phyloP scores from a whole-genome alignment of 2,329 filamentous ascomycete species.

The Coleophoma crateriformis region DNA sequence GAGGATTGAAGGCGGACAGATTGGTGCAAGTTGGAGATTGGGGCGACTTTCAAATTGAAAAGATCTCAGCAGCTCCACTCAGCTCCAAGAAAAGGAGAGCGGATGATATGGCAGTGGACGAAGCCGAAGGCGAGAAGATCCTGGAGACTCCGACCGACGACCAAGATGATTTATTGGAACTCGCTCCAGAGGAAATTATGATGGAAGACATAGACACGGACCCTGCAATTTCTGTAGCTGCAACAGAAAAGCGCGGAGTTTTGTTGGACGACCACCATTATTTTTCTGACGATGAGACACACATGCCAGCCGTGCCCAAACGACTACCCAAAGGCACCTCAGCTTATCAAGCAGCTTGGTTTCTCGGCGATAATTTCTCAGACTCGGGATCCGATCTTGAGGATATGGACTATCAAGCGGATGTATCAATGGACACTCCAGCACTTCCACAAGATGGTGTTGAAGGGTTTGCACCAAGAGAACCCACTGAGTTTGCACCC shows the following conservation, averaged over 20 bases:
- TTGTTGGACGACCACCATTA: constrained; percentile 96
- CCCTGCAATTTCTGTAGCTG: constrained; percentile 40
- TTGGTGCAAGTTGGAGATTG: constrained; percentile 89
- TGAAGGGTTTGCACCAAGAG: constrained; percentile 60
- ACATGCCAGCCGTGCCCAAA: constrained; percentile 58
- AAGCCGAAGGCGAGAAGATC: constrained; percentile 45
- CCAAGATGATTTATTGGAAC: constrained; percentile 73
- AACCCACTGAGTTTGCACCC: constrained; percentile 70
- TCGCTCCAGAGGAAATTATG: constrained; percentile 79
- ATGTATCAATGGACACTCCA: constrained; percentile 44
- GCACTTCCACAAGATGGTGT: constrained; percentile 77
- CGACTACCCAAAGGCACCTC: constrained; percentile 87
- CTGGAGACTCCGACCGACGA: constrained; percentile 72
- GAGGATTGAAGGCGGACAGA: constrained; percentile 81
- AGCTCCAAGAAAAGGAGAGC: constrained; percentile 54
- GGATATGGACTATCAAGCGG: constrained; percentile 57
- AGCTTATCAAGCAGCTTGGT: constrained; percentile 92
- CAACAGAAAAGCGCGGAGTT: constrained; percentile 71
- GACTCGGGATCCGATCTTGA: constrained; percentile 80
- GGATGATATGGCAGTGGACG: constrained; percentile 64
- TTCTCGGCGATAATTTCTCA: constrained; percentile 68
- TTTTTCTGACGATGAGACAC: constrained; percentile 81
- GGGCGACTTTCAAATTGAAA: constrained; percentile 89
- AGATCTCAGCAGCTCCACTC: constrained; percentile 74
- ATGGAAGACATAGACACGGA: constrained; percentile 65